These are phyloP conservation scores for Monilinia aucupariae DNA, from an alignment of 2,329 filamentous ascomycete species.

Conservation along the genomic window DNA sequence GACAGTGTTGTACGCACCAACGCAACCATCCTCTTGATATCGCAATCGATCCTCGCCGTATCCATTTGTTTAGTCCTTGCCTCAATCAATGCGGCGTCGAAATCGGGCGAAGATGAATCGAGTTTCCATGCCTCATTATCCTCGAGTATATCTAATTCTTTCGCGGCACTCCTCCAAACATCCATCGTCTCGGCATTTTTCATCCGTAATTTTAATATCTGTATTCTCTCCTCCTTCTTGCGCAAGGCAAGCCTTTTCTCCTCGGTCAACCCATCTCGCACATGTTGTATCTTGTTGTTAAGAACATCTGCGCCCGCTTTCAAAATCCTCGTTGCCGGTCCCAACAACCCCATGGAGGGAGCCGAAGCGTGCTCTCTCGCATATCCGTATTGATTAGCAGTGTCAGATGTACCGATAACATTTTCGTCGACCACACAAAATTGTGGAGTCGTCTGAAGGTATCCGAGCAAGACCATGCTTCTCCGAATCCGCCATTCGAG, in stretches of 20 bases:
- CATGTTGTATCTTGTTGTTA: slow-evolving; percentile 27
- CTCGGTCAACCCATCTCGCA: slow-evolving; percentile 32
- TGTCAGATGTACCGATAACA: slow-evolving; percentile 2
- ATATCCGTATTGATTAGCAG: background rate
- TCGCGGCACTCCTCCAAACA: slow-evolving; percentile 72
- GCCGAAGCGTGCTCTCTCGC: background rate
- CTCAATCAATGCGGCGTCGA: slow-evolving; percentile 63
- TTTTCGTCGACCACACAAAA: slow-evolving; percentile 24
- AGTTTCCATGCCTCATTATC: slow-evolving; percentile 78
- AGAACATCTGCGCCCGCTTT: slow-evolving; percentile 27
- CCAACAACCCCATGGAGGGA: slow-evolving; percentile 25
- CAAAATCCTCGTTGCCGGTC: slow-evolving; percentile 28
- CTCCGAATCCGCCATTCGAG: slow-evolving; percentile 14
- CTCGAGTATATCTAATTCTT: slow-evolving; percentile 72
- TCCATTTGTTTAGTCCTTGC: slow-evolving; percentile 68
- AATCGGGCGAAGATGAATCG: slow-evolving; percentile 46
- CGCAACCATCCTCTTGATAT: slow-evolving; percentile 72
- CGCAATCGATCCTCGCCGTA: slow-evolving; percentile 63
- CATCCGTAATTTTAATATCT: slow-evolving; percentile 59
- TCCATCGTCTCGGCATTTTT: slow-evolving; percentile 60
- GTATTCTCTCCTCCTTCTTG: slow-evolving; percentile 52
- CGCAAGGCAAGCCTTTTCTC: slow-evolving; percentile 45
- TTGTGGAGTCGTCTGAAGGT: slow-evolving; percentile 24
- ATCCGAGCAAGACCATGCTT: slow-evolving; percentile 32
- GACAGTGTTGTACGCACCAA: slow-evolving; percentile 74